These are phyloP conservation scores for Penicillium rolfsii DNA, from an alignment of 2,329 filamentous ascomycete genomes.

Conservation along the genomic window DNA sequence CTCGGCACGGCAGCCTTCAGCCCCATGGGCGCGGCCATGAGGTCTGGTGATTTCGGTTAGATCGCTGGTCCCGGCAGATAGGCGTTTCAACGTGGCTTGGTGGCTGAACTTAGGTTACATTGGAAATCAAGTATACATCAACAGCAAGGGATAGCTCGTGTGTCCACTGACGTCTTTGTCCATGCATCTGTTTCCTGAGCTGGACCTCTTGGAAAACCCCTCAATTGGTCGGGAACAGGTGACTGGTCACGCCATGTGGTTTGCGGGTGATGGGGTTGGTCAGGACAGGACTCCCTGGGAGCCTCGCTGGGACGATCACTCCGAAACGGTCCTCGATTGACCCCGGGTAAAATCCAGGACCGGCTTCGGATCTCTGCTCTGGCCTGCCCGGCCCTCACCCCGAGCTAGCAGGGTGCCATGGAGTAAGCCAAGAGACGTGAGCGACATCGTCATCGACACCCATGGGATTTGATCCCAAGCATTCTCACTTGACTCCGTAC, in stretches of 20 bases:
- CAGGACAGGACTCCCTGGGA: neutral
- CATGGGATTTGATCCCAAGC: no score
- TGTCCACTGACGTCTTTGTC: neutral
- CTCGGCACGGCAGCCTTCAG: neutral
- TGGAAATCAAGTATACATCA: neutral
- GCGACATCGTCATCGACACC: neutral
- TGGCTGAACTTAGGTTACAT: conserved; percentile 6
- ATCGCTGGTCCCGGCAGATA: conserved; percentile 9
- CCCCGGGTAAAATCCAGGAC: neutral
- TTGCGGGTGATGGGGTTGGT: neutral
- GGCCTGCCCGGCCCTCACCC: neutral
- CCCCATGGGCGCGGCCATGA: neutral
- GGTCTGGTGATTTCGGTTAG: neutral
- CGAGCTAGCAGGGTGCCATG: neutral
- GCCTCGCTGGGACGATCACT: neutral
- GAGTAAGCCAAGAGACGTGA: neutral
- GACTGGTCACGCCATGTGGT: neutral
- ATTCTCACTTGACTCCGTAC: no score
- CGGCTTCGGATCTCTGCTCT: neutral
- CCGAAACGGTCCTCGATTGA: neutral
- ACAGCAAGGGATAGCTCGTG: neutral
- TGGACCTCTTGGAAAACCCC: neutral
- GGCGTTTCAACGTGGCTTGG: conserved; percentile 8
- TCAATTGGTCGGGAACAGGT: neutral
- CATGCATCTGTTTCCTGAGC: neutral